Percentiles rank a stretch among this genome's conserved stretches.
Conservation (phyloP, 805 yeast species). For the Lipomyces sp. region DNA sequence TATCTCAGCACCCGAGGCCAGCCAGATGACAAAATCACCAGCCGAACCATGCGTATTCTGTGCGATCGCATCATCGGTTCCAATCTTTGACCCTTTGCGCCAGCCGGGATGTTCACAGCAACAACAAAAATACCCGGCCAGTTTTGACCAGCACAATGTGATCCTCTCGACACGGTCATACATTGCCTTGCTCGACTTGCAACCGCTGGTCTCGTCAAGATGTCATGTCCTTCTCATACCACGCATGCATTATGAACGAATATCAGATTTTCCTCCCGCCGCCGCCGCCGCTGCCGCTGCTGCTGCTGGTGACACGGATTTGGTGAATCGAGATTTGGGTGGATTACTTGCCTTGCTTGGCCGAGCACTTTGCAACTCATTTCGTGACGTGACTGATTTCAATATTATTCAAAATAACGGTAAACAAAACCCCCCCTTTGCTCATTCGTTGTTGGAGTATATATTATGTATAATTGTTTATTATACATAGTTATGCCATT, state of each 20-base stretch:
- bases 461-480: neutral
- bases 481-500: too few relatives aligned
- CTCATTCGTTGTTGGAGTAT: neutral
- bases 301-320: constrained; percentile 6
- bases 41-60: neutral
- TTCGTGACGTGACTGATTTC: constrained; percentile 41
- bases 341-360: constrained; percentile 41
- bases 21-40: too few relatives aligned
- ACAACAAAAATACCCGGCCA: neutral
- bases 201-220: constrained; percentile 46
- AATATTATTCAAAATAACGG: constrained; percentile 61
- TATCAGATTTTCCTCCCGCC: constrained; percentile 41
- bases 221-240: constrained; percentile 48
- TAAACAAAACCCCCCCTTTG: constrained; percentile 34
- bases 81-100: neutral
- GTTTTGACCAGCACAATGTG: constrained; percentile 4
- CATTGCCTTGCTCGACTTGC: constrained; percentile 47
- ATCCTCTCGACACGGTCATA: constrained; percentile 21
- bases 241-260: constrained; percentile 42
- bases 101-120: too few relatives aligned
- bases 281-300: constrained; percentile 37
- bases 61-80: neutral
- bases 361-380: constrained; percentile 35
- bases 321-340: constrained; percentile 39
- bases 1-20: too few relatives aligned